Conservation (phyloP, 192 early-diverging fungal species). For the Funneliformis mosseae region DNA sequence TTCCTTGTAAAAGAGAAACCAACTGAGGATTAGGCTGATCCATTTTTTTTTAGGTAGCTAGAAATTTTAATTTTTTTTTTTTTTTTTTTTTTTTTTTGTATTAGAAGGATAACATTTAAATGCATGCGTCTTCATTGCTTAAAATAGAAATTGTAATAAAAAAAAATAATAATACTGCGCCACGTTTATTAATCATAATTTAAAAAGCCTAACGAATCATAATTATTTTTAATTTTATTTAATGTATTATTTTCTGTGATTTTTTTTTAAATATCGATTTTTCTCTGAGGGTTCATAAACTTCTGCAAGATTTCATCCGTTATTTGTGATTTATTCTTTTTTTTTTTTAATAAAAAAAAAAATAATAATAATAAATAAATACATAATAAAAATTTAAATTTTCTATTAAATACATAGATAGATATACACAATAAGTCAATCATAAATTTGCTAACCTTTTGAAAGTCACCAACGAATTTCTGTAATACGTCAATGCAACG, state of each 20-base stretch:
- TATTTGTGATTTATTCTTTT: conserved; percentile 56
- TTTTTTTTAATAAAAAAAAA: background rate
- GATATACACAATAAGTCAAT: no score
- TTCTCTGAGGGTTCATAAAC: conserved; percentile 63
- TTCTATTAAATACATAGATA: no score
- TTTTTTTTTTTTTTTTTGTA: background rate
- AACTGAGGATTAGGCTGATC: conserved; percentile 20
- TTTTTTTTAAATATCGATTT: conserved; percentile 10
- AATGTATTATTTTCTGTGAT: no score
- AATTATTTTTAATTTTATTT: no score
- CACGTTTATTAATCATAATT: no score
- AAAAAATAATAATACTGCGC: no score
- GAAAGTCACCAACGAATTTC: conserved; percentile 77
- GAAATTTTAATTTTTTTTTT: background rate
- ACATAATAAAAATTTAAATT: background rate
- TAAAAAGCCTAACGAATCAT: no score
- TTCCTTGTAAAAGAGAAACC: conserved; percentile 67
- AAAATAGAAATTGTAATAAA: no score
- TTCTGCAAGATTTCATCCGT: conserved; percentile 64
- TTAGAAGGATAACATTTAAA: no score
- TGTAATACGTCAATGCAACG: conserved; percentile 84
- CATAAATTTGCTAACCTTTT: conserved; percentile 51
- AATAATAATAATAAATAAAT: background rate
- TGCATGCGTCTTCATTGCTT: no score
- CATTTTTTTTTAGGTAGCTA: background rate